These are phyloP conservation scores for Apophysomyces ossiformis DNA, from an alignment of 371 early-diverging fungal species.

Conservation along the genomic window DNA sequence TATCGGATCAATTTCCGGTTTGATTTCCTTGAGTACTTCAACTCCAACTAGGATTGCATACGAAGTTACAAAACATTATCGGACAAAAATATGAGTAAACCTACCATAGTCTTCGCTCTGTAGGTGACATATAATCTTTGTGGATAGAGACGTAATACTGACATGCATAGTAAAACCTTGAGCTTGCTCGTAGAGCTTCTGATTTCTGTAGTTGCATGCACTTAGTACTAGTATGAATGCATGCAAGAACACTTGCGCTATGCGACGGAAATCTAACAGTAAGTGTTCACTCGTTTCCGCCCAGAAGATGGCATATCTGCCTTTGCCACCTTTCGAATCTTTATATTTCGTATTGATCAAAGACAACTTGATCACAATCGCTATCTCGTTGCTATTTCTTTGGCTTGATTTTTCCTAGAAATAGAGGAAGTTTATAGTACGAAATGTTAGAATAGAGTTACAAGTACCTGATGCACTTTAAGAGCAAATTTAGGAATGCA, in stretches of 20 bases:
- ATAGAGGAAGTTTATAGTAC: too few relatives aligned
- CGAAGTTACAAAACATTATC: background rate
- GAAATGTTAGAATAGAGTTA: background rate
- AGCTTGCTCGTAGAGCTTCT: background rate
- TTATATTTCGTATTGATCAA: constrained; percentile 22
- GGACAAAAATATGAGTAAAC: background rate
- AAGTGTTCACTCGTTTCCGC: constrained; percentile 27
- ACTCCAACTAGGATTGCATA: constrained; percentile 4
- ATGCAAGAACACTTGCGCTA: constrained; percentile 32
- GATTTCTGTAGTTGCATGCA: background rate
- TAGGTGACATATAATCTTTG: background rate
- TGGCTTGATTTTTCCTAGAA: background rate
- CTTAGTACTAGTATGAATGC: background rate
- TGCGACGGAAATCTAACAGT: constrained; percentile 44
- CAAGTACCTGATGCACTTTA: constrained; percentile 2
- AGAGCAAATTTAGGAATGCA: constrained; percentile 26
- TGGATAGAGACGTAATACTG: background rate
- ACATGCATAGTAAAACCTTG: background rate
- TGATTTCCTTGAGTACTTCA: background rate
- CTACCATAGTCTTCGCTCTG: constrained; percentile 16
- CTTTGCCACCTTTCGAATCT: constrained; percentile 26
- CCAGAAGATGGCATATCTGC: constrained; percentile 39
- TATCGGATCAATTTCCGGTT: background rate
- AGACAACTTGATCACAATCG: constrained; percentile 18
- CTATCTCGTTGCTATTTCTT: constrained; percentile 1